Conservation (phyloP, 2,329 filamentous ascomycete species). For the Fusarium heterosporum region DNA sequence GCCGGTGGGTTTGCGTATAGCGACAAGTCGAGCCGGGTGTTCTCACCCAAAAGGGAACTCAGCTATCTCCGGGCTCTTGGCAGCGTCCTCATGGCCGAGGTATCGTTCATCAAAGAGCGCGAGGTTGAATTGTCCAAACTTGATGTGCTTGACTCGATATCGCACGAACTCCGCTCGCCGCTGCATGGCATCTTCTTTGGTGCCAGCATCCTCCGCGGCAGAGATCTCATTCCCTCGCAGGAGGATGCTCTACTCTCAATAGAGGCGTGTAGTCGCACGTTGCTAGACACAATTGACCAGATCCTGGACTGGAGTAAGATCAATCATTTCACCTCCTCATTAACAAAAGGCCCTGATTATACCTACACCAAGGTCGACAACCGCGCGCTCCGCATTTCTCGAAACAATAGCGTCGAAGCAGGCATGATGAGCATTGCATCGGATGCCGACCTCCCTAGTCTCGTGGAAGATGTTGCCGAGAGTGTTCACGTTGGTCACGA, state of each 20-base stretch:
- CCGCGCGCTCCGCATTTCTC: not conserved
- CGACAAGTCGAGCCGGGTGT: not conserved
- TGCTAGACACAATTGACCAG: constrained; percentile 2
- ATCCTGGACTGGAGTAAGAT: constrained; percentile 11
- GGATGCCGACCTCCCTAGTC: not conserved
- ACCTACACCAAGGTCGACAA: not conserved
- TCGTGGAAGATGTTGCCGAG: constrained; percentile 3
- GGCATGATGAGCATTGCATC: not conserved
- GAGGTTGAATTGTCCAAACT: not conserved
- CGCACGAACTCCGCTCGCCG: not conserved
- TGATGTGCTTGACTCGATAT: not conserved
- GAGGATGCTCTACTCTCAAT: not conserved
- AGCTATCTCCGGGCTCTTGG: not conserved
- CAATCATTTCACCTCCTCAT: not conserved
- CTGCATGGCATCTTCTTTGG: constrained; percentile 4
- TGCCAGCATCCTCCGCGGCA: not conserved
- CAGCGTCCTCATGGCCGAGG: constrained; percentile 1
- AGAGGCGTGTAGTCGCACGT: not conserved
- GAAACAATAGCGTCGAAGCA: not conserved
- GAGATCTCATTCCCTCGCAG: not conserved
- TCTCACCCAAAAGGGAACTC: not conserved
- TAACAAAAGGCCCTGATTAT: not conserved
- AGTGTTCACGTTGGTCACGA: not conserved
- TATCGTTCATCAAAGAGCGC: not conserved
- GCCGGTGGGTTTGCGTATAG: not conserved